Conservation (phyloP, 768 basidiomycete genomes). For the Mycena alexandri region DNA sequence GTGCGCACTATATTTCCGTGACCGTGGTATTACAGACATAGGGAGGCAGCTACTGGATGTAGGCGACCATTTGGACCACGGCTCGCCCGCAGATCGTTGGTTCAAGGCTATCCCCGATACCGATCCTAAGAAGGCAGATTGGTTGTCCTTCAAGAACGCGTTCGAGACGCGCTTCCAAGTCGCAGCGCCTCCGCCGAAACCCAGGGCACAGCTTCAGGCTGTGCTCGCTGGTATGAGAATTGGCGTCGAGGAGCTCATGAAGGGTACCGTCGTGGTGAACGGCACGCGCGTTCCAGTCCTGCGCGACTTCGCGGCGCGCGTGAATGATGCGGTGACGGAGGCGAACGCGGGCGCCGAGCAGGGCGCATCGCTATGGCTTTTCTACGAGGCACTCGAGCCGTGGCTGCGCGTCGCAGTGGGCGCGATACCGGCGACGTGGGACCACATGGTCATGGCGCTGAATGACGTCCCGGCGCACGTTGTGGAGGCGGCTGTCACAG, state of each 20-base stretch:
- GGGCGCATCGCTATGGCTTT: background rate
- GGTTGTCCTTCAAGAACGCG: background rate
- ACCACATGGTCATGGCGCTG: background rate
- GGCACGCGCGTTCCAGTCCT: background rate
- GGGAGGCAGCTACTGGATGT: too few species aligned
- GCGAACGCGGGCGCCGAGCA: background rate
- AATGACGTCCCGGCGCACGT: background rate
- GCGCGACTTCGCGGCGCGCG: background rate
- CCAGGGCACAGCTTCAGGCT: constrained; percentile 4
- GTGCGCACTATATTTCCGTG: too few species aligned
- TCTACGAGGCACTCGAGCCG: background rate
- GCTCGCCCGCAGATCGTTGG: too few species aligned
- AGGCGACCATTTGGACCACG: too few species aligned
- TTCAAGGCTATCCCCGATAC: too few species aligned
- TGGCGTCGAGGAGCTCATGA: background rate
- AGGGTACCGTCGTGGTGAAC: background rate
- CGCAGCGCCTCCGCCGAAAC: background rate
- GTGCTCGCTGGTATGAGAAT: constrained; percentile 15
- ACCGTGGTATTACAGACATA: too few species aligned
- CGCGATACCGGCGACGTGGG: background rate
- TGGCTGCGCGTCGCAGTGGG: background rate
- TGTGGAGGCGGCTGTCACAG: background rate
- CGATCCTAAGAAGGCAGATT: too few species aligned
- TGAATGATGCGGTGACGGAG: background rate
- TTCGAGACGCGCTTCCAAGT: constrained; percentile 6